These are phyloP conservation scores for Alopecurus myosuroides DNA, from an alignment of 176 grass and related monocot genomes.

Conservation along the genomic window DNA sequence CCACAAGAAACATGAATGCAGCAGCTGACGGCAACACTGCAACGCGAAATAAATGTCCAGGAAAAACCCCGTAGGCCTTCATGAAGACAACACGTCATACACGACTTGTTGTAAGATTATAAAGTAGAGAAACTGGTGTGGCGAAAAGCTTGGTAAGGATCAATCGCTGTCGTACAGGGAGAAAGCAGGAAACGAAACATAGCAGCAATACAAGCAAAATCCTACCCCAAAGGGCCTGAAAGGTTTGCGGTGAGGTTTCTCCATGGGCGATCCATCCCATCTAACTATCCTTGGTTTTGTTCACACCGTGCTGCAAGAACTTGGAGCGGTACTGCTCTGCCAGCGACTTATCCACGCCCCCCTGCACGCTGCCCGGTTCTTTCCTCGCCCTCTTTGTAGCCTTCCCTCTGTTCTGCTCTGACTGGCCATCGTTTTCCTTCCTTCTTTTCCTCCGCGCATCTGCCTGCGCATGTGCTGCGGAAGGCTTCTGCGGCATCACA, in stretches of 20 bases:
- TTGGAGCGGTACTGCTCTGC: slow-evolving; percentile 73
- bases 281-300: slow-evolving; percentile 41
- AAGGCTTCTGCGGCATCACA: slow-evolving; percentile 36
- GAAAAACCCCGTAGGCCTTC: no score
- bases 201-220: slow-evolving; percentile 14
- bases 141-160: not conserved
- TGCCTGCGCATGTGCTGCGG: not conserved
- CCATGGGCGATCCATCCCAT: no score
- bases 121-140: not conserved
- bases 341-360: slow-evolving; percentile 60
- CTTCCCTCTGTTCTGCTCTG: slow-evolving; percentile 27
- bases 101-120: no score
- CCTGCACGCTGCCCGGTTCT: slow-evolving; percentile 21
- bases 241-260: not conserved
- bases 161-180: not conserved
- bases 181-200: not conserved
- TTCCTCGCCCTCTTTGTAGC: slow-evolving; percentile 30
- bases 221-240: not conserved
- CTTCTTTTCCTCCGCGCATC: slow-evolving; percentile 39
- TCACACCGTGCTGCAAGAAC: slow-evolving; percentile 50
- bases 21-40: no score
- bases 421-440: slow-evolving; percentile 29
- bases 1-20: no score
- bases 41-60: no score
- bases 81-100: no score